Conservation (phyloP, 495 filamentous ascomycete genomes). For the Talaromyces proteolyticus region DNA sequence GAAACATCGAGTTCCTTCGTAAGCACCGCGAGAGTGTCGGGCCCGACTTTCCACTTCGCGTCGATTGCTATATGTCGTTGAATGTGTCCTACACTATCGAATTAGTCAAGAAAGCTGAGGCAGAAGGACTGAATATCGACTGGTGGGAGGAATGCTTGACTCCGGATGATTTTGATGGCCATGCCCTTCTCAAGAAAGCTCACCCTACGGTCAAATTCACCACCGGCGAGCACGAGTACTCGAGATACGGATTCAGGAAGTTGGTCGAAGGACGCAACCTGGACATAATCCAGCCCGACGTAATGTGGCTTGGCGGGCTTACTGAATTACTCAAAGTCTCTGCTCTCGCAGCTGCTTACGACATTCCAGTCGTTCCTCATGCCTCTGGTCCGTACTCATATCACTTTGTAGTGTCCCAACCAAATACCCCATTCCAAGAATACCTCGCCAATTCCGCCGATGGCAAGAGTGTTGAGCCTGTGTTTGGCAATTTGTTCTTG, state of each 20-base stretch:
- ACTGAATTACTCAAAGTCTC: conserved; percentile 88
- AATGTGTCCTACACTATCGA: conserved; percentile 90
- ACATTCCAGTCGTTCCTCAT: conserved; percentile 91
- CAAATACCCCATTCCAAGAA: conserved; percentile 89
- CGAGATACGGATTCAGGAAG: conserved; percentile 88
- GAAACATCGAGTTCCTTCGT: conserved; percentile 83
- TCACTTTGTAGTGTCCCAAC: conserved; percentile 87
- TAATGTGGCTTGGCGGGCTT: conserved; percentile 94
- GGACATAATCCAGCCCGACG: conserved; percentile 90
- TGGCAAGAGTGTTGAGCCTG: conserved; percentile 79
- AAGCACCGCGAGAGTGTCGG: conserved; percentile 81
- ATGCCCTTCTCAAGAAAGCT: conserved; percentile 79
- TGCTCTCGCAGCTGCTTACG: conserved; percentile 84
- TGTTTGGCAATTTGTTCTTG: conserved; percentile 85
- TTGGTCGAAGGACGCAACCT: conserved; percentile 86
- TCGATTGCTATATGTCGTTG: conserved; percentile 95
- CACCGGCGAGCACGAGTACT: conserved; percentile 92
- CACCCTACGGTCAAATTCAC: conserved; percentile 91
- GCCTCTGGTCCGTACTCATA: conserved; percentile 91
- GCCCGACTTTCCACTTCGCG: conserved; percentile 85
- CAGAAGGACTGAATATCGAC: conserved; percentile 77
- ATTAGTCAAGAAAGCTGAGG: conserved; percentile 73
- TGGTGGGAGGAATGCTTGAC: conserved; percentile 95
- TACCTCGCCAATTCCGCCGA: conserved; percentile 90
- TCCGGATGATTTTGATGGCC: conserved; percentile 87